These are phyloP conservation scores for Xylaria scruposa DNA, from an alignment of 495 filamentous ascomycete species.

Conservation along the genomic window DNA sequence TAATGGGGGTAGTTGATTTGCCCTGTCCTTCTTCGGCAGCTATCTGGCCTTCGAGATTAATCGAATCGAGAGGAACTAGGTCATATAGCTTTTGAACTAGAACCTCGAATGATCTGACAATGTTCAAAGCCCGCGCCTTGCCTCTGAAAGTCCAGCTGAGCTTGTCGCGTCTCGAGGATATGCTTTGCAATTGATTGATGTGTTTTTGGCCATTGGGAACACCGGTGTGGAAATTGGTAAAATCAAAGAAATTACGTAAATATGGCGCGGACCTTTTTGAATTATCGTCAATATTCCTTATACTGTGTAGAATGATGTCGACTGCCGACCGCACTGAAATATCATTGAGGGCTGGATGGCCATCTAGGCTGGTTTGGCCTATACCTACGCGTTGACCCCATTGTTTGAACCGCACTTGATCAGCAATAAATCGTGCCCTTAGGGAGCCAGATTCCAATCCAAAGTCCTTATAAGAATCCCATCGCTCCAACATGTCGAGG, in stretches of 20 bases:
- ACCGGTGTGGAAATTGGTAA: too few species aligned
- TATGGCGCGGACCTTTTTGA: not conserved
- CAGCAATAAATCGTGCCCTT: slow-evolving; percentile 27
- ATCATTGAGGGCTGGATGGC: not conserved
- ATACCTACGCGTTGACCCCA: slow-evolving; percentile 31
- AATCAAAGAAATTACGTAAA: not conserved
- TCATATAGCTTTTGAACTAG: slow-evolving; percentile 16
- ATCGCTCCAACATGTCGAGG: slow-evolving; percentile 29
- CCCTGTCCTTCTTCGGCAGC: not conserved
- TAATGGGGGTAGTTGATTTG: not conserved
- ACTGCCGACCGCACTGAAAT: not conserved
- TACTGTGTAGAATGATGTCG: not conserved
- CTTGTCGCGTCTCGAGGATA: not conserved
- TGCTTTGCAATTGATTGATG: not conserved
- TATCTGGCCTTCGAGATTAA: not conserved
- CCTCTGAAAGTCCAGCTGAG: slow-evolving; percentile 7
- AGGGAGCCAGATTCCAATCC: slow-evolving; percentile 26
- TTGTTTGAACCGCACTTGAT: slow-evolving; percentile 25
- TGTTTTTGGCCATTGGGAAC: not conserved
- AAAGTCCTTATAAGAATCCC: slow-evolving; percentile 30
- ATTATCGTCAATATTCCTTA: not conserved
- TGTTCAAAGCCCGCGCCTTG: slow-evolving; percentile 1
- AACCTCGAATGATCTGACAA: not conserved
- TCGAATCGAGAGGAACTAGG: slow-evolving; percentile 2
- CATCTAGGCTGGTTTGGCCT: not conserved